Evolutionary conservation across 106 monocot species (phyloP), one percentile per base, ranked within the genome.

Genomic region (Ottelia alismoides): DNA sequence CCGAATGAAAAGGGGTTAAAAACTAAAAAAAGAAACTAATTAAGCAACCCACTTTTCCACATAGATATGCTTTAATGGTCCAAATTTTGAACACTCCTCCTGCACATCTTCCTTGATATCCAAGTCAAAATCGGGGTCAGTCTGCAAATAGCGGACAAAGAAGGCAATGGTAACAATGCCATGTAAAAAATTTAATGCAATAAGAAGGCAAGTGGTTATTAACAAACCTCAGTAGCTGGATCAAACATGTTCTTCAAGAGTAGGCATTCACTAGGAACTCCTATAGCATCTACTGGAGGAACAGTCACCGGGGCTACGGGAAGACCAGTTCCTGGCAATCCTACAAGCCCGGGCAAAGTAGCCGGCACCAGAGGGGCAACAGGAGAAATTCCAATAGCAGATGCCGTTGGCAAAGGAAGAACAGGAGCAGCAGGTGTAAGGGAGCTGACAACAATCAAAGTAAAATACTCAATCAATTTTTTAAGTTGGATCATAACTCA

Each of bases 211-310:
- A n/a, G n/a, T n/a, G n/a, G n/a, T n/a, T n/a, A n/a, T n/a, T n/a
- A n/a, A 27, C 68, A 24, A 52, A 96, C 94, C 94, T 96, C 94
- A 45, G 76, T 20, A 28, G 22, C 71, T 4, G 94, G 94, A 62
- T 96, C 88, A 70, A 96, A 96, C 94, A 96, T 96, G 62, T 96
- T 96, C 70, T 96, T 96, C 60, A 96, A 63, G 30, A 85, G 65
- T 55, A 96, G 66, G 55, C 81, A 96, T 74, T 96, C 88, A 60
- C 65, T 89, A 50, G 94, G 94, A 19, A 57, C 31, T 27, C 74
- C 73, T 63, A 69, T 52, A 55, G 62, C 57, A 28, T 74, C 78
- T 53, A 66, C 31, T 23, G 64, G 22, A 29, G 50, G 49, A n/a
- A n/a, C n/a, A 48, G 51, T 16, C 22, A 45, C 3, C 1, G 80